phyloP scores from a whole-genome alignment of 2,329 filamentous ascomycete genomes.

The Aureobasidium sp. region DNA sequence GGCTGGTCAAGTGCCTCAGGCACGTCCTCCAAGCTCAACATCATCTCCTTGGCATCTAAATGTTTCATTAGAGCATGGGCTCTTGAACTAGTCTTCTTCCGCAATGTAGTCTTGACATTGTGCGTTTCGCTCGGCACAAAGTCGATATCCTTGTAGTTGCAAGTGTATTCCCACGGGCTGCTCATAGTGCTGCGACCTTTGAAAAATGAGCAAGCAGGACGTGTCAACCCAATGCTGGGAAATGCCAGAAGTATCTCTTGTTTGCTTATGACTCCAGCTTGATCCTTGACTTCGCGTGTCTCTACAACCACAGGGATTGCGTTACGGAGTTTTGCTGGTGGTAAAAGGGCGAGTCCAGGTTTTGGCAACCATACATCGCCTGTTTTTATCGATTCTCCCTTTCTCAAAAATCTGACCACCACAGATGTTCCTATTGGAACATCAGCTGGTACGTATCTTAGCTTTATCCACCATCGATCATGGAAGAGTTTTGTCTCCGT shows the following conservation, averaged over 20 bases:
- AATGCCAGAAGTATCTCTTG: conserved; percentile 24
- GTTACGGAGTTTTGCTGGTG: conserved; percentile 33
- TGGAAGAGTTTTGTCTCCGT: conserved; percentile 42
- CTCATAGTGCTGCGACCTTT: background rate
- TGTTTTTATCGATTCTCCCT: conserved; percentile 22
- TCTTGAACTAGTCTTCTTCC: background rate
- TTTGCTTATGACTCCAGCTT: background rate
- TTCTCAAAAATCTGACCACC: conserved; percentile 35
- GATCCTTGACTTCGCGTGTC: background rate
- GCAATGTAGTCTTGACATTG: background rate
- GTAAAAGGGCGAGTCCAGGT: background rate
- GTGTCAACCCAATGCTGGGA: conserved; percentile 26
- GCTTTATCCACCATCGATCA: conserved; percentile 49
- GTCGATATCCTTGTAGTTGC: conserved; percentile 25
- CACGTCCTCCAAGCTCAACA: background rate
- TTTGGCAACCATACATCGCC: background rate
- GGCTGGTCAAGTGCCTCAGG: background rate
- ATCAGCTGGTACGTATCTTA: conserved; percentile 29
- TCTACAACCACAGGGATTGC: conserved; percentile 33
- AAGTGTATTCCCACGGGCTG: conserved; percentile 20
- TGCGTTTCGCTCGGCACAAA: background rate
- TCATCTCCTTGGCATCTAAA: background rate
- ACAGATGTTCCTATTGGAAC: conserved; percentile 24
- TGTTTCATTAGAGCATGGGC: background rate
- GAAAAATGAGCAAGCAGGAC: conserved; percentile 5